Conservation (phyloP, 208 protist genomes). For the Sergeia podlipaevii region DNA sequence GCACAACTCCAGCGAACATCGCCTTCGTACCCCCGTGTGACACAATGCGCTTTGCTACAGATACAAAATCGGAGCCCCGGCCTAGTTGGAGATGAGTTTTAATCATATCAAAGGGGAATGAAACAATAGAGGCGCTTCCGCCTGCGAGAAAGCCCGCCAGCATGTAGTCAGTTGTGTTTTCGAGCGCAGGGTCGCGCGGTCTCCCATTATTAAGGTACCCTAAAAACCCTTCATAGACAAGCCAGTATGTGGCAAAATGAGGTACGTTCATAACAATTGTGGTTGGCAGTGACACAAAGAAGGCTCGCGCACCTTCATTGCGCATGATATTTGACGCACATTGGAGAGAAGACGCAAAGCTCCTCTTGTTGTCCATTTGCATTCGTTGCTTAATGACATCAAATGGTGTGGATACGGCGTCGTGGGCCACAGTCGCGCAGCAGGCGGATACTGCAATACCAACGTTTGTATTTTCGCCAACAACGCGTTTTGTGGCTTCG, state of each 20-base stretch:
- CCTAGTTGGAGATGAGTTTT: constrained; percentile 91
- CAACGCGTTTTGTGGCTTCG: constrained; percentile 79
- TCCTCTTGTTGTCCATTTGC: constrained; percentile 74
- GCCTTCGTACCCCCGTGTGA: constrained; percentile 12
- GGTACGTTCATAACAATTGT: constrained; percentile 93
- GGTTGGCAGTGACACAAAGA: constrained; percentile 88
- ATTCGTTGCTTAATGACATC: constrained; percentile 95
- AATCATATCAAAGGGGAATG: constrained; percentile 90
- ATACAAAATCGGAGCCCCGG: constrained; percentile 17
- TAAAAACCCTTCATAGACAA: constrained; percentile 84
- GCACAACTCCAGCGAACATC: constrained; percentile 72
- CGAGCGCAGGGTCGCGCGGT: constrained; percentile 36
- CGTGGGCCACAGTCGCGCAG: constrained; percentile 82
- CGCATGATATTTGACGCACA: constrained; percentile 41
- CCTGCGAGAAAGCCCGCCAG: constrained; percentile 82
- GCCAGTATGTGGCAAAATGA: constrained; percentile 90
- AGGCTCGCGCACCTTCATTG: constrained; percentile 52
- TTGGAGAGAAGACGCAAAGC: constrained; percentile 44
- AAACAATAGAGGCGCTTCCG: constrained; percentile 74
- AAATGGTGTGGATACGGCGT: constrained; percentile 90
- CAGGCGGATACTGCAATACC: constrained; percentile 46
- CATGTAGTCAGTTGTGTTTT: constrained; percentile 60
- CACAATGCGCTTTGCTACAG: too few relatives aligned
- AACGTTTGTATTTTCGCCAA: constrained; percentile 40
- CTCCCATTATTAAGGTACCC: constrained; percentile 21